Evolutionary conservation across 169 alveolate species (phyloP).

Genomic region (Cryptosporidium andersoni): DNA sequence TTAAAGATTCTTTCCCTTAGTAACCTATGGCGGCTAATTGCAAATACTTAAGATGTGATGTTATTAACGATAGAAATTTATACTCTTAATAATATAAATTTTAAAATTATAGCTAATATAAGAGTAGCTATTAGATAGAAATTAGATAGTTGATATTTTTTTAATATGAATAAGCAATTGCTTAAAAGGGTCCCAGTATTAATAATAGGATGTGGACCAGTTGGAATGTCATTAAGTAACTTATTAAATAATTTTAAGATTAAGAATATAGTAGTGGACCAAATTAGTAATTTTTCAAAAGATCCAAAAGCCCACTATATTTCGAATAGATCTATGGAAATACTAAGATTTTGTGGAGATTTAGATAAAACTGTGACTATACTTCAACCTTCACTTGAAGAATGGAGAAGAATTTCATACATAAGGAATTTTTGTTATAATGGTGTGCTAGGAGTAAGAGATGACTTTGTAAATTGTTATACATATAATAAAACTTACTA

Average conservation of each 20-base stretch:
- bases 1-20: too few relatives aligned
- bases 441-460: not conserved
- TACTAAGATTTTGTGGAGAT: constrained; percentile 4
- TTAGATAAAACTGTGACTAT: constrained; percentile 8
- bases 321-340: constrained; percentile 90
- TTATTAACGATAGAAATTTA: too few relatives aligned
- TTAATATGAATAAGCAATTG: not conserved
- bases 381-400: constrained; percentile 7
- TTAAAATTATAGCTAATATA: too few relatives aligned
- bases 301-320: constrained; percentile 92
- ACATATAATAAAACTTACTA: not conserved
- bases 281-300: constrained; percentile 73
- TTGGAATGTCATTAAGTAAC: constrained; percentile 88
- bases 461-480: not conserved
- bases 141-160: not conserved
- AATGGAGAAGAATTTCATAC: constrained; percentile 7
- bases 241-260: constrained; percentile 83
- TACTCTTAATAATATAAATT: too few relatives aligned
- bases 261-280: constrained; percentile 84
- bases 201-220: constrained; percentile 94
- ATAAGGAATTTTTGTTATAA: not conserved
- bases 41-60: too few relatives aligned
- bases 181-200: constrained; percentile 73
- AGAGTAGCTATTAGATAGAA: too few relatives aligned
- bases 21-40: too few relatives aligned